Base-by-base conservation (phyloP, 2,329 filamentous ascomycete genomes). In the Colletotrichum melonis region DNA sequence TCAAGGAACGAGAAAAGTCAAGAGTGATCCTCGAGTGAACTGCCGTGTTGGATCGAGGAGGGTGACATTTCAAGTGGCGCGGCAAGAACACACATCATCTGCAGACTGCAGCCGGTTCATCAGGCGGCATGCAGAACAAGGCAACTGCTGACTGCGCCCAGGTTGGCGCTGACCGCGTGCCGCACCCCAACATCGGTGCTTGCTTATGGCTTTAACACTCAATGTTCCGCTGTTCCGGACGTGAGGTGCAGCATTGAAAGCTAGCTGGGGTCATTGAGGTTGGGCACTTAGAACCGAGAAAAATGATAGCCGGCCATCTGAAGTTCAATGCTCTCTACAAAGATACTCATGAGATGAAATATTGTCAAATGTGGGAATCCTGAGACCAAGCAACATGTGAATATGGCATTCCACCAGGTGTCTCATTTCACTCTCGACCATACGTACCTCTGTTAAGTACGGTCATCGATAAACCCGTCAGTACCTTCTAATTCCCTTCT, bases 401-500 rank as follows among this genome's bases (percentile, higher is more conserved):
- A 7, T 2, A 1, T 46, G 16, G 19, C 42, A 46, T 46, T 58
- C 2, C 30, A 22, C 56, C 5, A 35, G 11, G 14, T 46, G 16
- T 16, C 42, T 46, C 16, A 19, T 46, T 46, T 19, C 7, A 46
- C 8, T n/a, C 16, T 46, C 4, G 2, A 46, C 19, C 42, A 6
- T 46, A n/a, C 5, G 16, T n/a, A n/a, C 19, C 16, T 46, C 42
- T 19, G 6, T 19, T n/a, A 4, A 19, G 16, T 9, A n/a, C 16
- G 7, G 35, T 22, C n/a, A 19, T 16, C 12, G 28, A 35, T 35
- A 5, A 55, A 35, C n/a, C 1, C 62, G 3, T 46, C 68, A 76
- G 24, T 75, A 78, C 63, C 71, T 64, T 35, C 75, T 59, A 6
- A 63, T 63, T 11, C 73, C 82, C 58, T 81, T 78, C 72, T 83